Conservation (phyloP, 1,284 basidiomycete genomes). For the Gomphus sp. region DNA sequence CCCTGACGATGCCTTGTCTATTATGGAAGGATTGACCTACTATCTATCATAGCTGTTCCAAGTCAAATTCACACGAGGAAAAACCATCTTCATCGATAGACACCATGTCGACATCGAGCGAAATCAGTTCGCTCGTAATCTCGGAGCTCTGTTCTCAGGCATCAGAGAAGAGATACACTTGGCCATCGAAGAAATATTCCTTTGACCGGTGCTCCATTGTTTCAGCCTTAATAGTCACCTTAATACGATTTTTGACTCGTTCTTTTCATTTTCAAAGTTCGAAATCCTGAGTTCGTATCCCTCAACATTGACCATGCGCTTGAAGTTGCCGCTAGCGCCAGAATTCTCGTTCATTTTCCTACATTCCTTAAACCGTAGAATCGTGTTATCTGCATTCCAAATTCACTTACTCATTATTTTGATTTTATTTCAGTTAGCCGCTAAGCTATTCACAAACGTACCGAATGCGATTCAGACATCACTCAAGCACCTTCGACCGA, state of each 20-base stretch:
- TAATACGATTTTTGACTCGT: too few species aligned
- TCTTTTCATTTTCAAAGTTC: slow-evolving; percentile 20
- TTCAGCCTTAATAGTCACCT: too few species aligned
- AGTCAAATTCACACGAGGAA: slow-evolving; percentile 12
- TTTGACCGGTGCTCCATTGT: slow-evolving; percentile 11
- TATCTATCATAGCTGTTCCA: neutral
- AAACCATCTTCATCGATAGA: slow-evolving; percentile 11
- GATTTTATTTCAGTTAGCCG: slow-evolving; percentile 17
- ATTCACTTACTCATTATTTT: too few species aligned
- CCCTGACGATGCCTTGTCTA: slow-evolving; percentile 27
- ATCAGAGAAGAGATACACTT: slow-evolving; percentile 18
- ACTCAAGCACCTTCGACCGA: slow-evolving; percentile 22
- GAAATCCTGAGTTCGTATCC: slow-evolving; percentile 13
- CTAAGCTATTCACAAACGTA: slow-evolving; percentile 17
- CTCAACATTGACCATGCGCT: neutral
- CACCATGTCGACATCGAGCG: slow-evolving; percentile 19
- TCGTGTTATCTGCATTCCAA: too few species aligned
- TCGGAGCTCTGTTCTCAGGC: slow-evolving; percentile 16
- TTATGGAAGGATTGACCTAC: slow-evolving; percentile 18
- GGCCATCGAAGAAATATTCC: slow-evolving; percentile 18
- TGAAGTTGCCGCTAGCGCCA: too few species aligned
- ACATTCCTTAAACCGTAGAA: too few species aligned
- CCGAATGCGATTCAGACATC: slow-evolving; percentile 20
- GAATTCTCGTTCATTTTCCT: too few species aligned
- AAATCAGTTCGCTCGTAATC: slow-evolving; percentile 17